Evolutionary conservation across 1,284 basidiomycete species (phyloP).

Genomic region (Melanopsichium pennsylvanicum): DNA sequence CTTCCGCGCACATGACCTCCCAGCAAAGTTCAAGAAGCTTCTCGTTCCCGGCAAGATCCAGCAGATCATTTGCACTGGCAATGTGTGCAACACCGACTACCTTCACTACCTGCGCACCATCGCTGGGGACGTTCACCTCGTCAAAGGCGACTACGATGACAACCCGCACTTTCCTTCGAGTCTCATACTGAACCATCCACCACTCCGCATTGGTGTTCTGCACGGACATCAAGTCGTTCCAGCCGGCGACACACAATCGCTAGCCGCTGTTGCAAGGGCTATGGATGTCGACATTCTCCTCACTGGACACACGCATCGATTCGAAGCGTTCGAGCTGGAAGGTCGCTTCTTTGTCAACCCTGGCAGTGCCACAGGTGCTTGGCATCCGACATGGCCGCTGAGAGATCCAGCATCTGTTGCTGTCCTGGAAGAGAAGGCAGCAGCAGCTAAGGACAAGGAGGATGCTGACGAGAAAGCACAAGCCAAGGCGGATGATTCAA

Average conservation of each 20-base stretch:
- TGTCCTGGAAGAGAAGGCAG: constrained; percentile 17
- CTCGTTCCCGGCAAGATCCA: constrained; percentile 94
- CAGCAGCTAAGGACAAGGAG: constrained; percentile 14
- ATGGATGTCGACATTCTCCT: constrained; percentile 97
- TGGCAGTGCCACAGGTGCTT: constrained; percentile 92
- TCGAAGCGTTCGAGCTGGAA: constrained; percentile 91
- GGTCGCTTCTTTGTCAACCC: constrained; percentile 95
- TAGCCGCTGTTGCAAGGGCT: constrained; percentile 82
- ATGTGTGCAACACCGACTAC: constrained; percentile 96
- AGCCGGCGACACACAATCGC: constrained; percentile 85
- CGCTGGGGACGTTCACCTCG: constrained; percentile 90
- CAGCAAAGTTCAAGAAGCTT: constrained; percentile 95
- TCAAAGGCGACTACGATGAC: constrained; percentile 95
- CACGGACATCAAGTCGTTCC: constrained; percentile 96
- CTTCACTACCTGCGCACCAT: constrained; percentile 97
- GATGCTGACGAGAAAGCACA: constrained; percentile 10
- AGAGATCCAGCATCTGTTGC: constrained; percentile 32
- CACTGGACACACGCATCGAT: constrained; percentile 93
- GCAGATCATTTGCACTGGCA: constrained; percentile 96
- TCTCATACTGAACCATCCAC: constrained; percentile 80
- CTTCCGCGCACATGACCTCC: constrained; percentile 78
- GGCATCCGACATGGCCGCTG: constrained; percentile 71
- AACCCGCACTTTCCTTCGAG: constrained; percentile 80
- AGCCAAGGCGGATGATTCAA: constrained; percentile 22
- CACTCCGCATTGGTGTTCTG: constrained; percentile 90